Evolutionary conservation across 2,329 filamentous ascomycete species (phyloP).

Genomic region (Fusarium illudens): DNA sequence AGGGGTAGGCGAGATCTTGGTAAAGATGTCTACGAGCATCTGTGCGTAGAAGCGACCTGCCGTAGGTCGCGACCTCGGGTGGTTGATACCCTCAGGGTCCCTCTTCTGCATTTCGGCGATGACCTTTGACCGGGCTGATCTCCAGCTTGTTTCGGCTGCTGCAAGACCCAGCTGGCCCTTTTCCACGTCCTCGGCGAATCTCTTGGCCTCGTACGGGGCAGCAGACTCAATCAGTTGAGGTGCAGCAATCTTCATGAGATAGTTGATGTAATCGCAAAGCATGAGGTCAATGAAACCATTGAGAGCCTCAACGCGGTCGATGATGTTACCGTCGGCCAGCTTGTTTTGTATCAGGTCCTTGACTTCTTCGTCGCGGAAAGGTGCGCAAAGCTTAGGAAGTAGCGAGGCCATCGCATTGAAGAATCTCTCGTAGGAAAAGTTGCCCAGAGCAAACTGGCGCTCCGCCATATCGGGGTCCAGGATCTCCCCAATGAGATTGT

Average conservation of each 20-base stretch:
- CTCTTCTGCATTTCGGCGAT: slow-evolving; percentile 71
- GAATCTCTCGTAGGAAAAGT: slow-evolving; percentile 83
- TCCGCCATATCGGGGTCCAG: slow-evolving; percentile 77
- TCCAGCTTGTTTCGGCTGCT: slow-evolving; percentile 73
- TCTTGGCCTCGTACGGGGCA: slow-evolving; percentile 76
- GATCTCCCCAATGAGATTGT: slow-evolving; percentile 77
- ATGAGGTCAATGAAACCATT: slow-evolving; percentile 80
- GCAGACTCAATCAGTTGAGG: slow-evolving; percentile 77
- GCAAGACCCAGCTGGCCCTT: slow-evolving; percentile 62
- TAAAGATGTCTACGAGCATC: slow-evolving; percentile 77
- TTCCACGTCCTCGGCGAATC: slow-evolving; percentile 72
- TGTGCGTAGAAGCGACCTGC: slow-evolving; percentile 78
- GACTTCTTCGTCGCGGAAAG: slow-evolving; percentile 80
- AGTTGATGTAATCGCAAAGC: slow-evolving; percentile 84
- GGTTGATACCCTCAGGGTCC: slow-evolving; percentile 73
- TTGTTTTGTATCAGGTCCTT: slow-evolving; percentile 72
- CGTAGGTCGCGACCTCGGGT: slow-evolving; percentile 69
- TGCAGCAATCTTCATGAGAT: slow-evolving; percentile 75
- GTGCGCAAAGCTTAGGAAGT: slow-evolving; percentile 81
- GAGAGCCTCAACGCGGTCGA: slow-evolving; percentile 78
- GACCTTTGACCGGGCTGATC: slow-evolving; percentile 69
- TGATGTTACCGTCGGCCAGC: slow-evolving; percentile 68
- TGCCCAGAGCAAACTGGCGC: slow-evolving; percentile 73
- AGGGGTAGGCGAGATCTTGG: slow-evolving; percentile 66
- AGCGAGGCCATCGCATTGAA: slow-evolving; percentile 79